These are phyloP conservation scores for Cicer cuneatum DNA, from an alignment of 306 rosid genomes.

Conservation along the genomic window DNA sequence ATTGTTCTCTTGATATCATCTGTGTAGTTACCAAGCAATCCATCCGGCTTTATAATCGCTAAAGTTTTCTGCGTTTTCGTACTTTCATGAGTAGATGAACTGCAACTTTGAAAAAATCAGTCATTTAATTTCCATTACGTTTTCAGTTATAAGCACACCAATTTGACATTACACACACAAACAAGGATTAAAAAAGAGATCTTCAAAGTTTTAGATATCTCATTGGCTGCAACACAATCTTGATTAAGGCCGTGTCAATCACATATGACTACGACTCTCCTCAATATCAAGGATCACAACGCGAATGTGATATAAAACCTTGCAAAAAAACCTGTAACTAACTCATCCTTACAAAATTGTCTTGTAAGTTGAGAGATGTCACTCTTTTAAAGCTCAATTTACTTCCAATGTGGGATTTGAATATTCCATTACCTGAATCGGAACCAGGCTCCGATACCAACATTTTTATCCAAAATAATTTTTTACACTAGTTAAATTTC, in stretches of 20 bases:
- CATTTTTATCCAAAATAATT: neutral
- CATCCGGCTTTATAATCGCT: constrained; percentile 89
- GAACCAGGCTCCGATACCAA: no score
- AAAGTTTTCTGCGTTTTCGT: constrained; percentile 59
- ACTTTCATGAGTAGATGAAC: constrained; percentile 54
- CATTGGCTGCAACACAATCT: no score
- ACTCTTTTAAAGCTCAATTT: no score
- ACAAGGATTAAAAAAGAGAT: no score
- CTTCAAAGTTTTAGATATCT: no score
- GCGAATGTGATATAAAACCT: no score
- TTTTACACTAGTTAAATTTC: constrained; percentile 12
- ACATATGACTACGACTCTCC: neutral
- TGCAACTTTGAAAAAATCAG: constrained; percentile 39
- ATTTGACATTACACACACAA: constrained; percentile 4
- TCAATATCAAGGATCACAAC: neutral
- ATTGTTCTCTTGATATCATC: constrained; percentile 63
- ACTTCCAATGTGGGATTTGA: no score
- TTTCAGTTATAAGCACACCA: neutral
- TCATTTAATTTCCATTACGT: neutral
- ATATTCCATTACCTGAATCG: neutral
- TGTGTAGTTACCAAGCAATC: constrained; percentile 68
- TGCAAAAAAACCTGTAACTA: no score
- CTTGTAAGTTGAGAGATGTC: no score
- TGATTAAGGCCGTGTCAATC: no score
- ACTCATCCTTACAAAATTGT: no score